Conservation (phyloP, 164 flowering plant species). For the Macadamia integrifolia region DNA sequence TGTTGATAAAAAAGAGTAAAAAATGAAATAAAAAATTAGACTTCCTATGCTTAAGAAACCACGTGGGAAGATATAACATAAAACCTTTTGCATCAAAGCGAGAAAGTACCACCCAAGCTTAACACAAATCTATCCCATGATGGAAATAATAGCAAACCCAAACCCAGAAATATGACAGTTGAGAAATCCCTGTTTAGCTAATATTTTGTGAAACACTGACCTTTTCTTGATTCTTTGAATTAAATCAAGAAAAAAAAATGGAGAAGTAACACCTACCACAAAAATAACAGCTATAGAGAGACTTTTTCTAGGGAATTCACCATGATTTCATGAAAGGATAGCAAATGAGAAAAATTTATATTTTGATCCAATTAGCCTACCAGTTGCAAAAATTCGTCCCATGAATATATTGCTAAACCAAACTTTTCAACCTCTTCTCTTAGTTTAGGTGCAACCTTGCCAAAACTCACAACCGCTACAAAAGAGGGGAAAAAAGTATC, state of each 20-base stretch:
- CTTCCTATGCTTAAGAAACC: background rate
- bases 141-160: too few relatives aligned
- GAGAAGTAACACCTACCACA: background rate
- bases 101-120: too few relatives aligned
- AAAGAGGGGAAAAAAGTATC: background rate
- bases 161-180: too few relatives aligned
- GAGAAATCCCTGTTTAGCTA: too few relatives aligned
- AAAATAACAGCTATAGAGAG: background rate
- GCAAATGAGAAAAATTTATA: constrained; percentile 2
- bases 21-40: constrained; percentile 4
- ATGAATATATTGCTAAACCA: constrained; percentile 59
- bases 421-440: constrained; percentile 48
- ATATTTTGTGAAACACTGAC: background rate
- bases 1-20: constrained; percentile 18
- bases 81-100: too few relatives aligned
- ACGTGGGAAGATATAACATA: too few relatives aligned
- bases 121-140: too few relatives aligned
- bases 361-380: constrained; percentile 33
- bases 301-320: background rate
- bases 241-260: background rate
- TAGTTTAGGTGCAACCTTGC: constrained; percentile 65
- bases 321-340: background rate
- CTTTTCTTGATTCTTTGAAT: background rate
- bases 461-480: constrained; percentile 91
- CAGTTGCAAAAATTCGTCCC: constrained; percentile 82